Conservation (phyloP, 2,329 filamentous ascomycete genomes). For the Colletotrichum sp. region DNA sequence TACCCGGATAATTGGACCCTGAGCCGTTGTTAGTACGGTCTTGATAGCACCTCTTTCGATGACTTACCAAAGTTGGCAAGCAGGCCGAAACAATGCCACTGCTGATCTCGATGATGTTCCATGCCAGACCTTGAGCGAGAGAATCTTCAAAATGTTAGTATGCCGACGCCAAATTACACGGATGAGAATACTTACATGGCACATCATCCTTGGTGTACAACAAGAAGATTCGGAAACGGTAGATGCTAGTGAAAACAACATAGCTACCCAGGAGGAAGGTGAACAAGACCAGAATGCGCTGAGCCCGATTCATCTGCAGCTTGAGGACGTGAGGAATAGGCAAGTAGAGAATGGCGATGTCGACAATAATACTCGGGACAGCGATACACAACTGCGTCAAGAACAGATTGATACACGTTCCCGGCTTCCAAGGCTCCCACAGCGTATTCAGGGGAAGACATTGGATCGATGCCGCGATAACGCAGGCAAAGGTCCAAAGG, state of each 20-base stretch:
- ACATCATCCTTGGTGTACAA: slow-evolving; percentile 4
- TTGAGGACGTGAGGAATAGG: slow-evolving; percentile 15
- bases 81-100: slow-evolving; percentile 18
- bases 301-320: slow-evolving; percentile 12
- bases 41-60: too few relatives aligned
- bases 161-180: rapidly evolving
- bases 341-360: slow-evolving; percentile 14
- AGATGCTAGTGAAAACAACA: slow-evolving; percentile 11
- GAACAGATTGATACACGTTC: slow-evolving; percentile 16
- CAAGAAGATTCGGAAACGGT: slow-evolving; percentile 12
- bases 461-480: slow-evolving; percentile 12
- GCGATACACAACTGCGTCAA: slow-evolving; percentile 11
- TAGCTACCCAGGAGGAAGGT: slow-evolving; percentile 16
- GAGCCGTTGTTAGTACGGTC: background rate
- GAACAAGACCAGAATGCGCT: slow-evolving; percentile 3
- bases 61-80: slow-evolving; percentile 7
- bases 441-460: slow-evolving; percentile 2
- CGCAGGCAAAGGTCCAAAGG: slow-evolving; percentile 6
- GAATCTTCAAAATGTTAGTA: background rate
- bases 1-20: slow-evolving; percentile 8
- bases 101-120: slow-evolving; percentile 18
- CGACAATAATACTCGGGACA: slow-evolving; percentile 13
- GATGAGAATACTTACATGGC: background rate
- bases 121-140: slow-evolving; percentile 7
- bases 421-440: slow-evolving; percentile 16